Evolutionary conservation across 257 asterid genomes (phyloP).

Genomic region (Ocimum tenuiflorum): DNA sequence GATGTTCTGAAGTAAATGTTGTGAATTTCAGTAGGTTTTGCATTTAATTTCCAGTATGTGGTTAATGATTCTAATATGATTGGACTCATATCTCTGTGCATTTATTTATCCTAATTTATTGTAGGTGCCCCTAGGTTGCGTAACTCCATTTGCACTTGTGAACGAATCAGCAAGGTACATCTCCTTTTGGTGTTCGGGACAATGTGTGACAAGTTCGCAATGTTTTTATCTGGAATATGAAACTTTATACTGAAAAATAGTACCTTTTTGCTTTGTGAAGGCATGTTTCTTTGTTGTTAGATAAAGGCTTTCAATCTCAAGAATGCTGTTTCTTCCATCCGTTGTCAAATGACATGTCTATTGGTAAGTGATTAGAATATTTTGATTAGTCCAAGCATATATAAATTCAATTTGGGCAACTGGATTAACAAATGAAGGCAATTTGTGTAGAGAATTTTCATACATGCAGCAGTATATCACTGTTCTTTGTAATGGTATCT

Average conservation of each 20-base stretch:
- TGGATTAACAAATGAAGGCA: neutral
- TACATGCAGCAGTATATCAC: neutral
- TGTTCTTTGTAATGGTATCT: neutral
- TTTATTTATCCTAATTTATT: slow-evolving; percentile 23
- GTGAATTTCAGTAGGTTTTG: neutral
- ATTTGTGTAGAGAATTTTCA: neutral
- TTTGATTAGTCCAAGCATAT: neutral
- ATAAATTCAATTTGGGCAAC: neutral
- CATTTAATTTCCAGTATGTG: neutral
- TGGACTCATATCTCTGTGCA: slow-evolving; percentile 1
- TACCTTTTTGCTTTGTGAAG: slow-evolving; percentile 33
- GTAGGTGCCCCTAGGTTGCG: slow-evolving; percentile 85
- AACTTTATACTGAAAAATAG: neutral
- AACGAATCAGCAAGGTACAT: slow-evolving; percentile 79
- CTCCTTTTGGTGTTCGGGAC: slow-evolving; percentile 4
- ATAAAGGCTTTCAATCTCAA: slow-evolving; percentile 60
- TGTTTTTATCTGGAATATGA: neutral
- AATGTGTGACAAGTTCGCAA: neutral
- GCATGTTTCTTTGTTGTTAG: slow-evolving; percentile 76
- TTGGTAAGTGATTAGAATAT: slow-evolving; percentile 38
- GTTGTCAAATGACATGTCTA: slow-evolving; percentile 72
- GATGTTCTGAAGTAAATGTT: neutral
- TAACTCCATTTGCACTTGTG: slow-evolving; percentile 86
- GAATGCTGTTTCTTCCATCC: slow-evolving; percentile 87
- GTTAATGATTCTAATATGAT: slow-evolving; percentile 7